These are phyloP conservation scores for Xylariaceae sp. DNA, from an alignment of 2,329 filamentous ascomycete species.

Conservation along the genomic window DNA sequence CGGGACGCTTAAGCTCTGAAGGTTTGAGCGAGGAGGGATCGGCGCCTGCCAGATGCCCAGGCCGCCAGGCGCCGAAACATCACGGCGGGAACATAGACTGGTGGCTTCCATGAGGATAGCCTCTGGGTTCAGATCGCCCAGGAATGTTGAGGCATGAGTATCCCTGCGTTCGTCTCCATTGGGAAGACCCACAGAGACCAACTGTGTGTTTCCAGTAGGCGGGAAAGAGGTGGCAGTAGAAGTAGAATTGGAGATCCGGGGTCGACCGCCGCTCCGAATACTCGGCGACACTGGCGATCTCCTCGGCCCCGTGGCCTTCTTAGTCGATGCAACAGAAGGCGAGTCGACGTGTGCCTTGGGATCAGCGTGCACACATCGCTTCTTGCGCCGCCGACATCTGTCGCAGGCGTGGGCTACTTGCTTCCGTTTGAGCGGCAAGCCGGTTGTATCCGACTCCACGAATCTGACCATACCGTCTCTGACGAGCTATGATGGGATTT, in stretches of 20 bases:
- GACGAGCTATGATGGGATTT: neutral
- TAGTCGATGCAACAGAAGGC: slow-evolving; percentile 1
- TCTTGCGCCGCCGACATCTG: slow-evolving; percentile 50
- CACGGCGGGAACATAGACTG: slow-evolving; percentile 33
- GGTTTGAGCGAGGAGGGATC: slow-evolving; percentile 17
- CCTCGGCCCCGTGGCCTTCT: neutral
- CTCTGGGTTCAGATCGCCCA: slow-evolving; percentile 56
- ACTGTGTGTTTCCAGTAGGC: slow-evolving; percentile 13
- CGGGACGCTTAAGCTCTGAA: slow-evolving; percentile 6
- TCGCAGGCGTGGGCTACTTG: slow-evolving; percentile 55
- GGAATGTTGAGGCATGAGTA: slow-evolving; percentile 40
- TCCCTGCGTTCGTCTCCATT: slow-evolving; percentile 18
- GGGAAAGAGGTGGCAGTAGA: neutral
- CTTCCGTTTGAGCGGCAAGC: slow-evolving; percentile 53
- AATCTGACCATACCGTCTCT: slow-evolving; percentile 44
- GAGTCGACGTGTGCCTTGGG: slow-evolving; percentile 1
- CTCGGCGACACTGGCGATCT: slow-evolving; percentile 1
- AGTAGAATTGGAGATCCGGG: slow-evolving; percentile 2
- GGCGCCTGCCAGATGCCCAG: slow-evolving; percentile 50
- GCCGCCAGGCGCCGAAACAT: slow-evolving; percentile 44
- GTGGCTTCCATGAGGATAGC: slow-evolving; percentile 54
- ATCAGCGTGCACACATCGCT: slow-evolving; percentile 26
- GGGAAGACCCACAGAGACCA: slow-evolving; percentile 9
- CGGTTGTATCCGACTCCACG: slow-evolving; percentile 48
- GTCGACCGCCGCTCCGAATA: slow-evolving; percentile 1